phyloP scores from a whole-genome alignment of 2,329 filamentous ascomycete genomes.

The Trichoderma cornu-damae region DNA sequence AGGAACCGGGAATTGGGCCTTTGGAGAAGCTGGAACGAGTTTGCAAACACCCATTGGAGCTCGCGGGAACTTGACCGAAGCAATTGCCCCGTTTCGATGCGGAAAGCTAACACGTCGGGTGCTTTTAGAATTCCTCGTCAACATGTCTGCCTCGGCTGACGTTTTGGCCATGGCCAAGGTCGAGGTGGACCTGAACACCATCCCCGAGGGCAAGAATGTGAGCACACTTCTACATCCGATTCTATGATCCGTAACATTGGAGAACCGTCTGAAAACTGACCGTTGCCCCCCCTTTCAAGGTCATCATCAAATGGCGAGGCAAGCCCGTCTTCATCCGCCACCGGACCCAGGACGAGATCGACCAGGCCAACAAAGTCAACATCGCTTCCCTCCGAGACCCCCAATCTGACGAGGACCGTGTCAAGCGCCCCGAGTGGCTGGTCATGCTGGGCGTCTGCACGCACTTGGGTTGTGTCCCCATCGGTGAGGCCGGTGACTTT shows the following conservation, averaged over 20 bases:
- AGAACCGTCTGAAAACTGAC: background rate
- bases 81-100: constrained; percentile 27
- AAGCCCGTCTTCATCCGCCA: constrained; percentile 99
- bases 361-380: constrained; percentile 86
- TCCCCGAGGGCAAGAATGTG: constrained; percentile 99
- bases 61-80: background rate
- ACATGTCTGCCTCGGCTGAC: constrained; percentile 99
- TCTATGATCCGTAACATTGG: no score
- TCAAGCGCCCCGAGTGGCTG: constrained; percentile 98
- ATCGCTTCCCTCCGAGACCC: constrained; percentile 83
- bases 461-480: constrained; percentile 97
- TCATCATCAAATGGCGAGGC: constrained; percentile 99
- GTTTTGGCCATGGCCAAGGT: constrained; percentile 99
- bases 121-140: constrained; percentile 91
- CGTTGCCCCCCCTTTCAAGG: constrained; percentile 42
- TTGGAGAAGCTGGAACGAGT: background rate
- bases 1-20: background rate
- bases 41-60: background rate
- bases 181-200: constrained; percentile 85
- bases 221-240: constrained; percentile 35
- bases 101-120: constrained; percentile 27
- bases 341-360: constrained; percentile 88
- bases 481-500: constrained; percentile 95
- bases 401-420: constrained; percentile 83
- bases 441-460: constrained; percentile 99